phyloP scores from a whole-genome alignment of 768 basidiomycete species.

The Cyclocybe aegerita region DNA sequence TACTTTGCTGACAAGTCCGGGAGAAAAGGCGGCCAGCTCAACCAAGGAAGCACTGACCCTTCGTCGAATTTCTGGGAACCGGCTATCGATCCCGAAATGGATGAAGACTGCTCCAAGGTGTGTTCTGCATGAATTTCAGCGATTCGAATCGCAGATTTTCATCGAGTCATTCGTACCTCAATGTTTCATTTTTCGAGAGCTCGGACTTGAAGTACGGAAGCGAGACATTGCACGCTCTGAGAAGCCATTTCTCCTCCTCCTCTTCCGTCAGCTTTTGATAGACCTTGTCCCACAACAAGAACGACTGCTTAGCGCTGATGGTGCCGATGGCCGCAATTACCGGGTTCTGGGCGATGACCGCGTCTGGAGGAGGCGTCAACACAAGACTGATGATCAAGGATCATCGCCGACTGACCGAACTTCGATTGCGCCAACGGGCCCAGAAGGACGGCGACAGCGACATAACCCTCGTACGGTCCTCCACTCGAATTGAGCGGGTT shows the following conservation, averaged over 20 bases:
- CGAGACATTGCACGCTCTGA: constrained; percentile 59
- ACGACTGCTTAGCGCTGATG: constrained; percentile 69
- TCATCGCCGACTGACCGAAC: constrained; percentile 45
- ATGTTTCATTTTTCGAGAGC: constrained; percentile 47
- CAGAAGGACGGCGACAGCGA: constrained; percentile 67
- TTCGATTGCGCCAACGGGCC: constrained; percentile 54
- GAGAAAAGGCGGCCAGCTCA: constrained; percentile 33
- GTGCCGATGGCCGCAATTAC: constrained; percentile 47
- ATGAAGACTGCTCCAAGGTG: constrained; percentile 68
- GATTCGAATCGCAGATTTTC: neutral
- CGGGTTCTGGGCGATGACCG: constrained; percentile 47
- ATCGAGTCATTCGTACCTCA: constrained; percentile 45
- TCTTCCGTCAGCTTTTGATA: constrained; percentile 67
- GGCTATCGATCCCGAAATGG: constrained; percentile 64
- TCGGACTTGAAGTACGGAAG: constrained; percentile 48
- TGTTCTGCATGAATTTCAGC: constrained; percentile 34
- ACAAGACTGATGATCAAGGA: neutral
- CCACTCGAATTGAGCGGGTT: constrained; percentile 59
- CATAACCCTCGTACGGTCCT: constrained; percentile 84
- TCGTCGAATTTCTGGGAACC: constrained; percentile 53
- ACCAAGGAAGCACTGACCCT: constrained; percentile 43
- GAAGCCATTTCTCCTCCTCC: constrained; percentile 74
- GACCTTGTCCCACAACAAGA: constrained; percentile 85
- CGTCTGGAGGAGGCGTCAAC: constrained; percentile 27
- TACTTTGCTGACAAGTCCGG: constrained; percentile 49